Evolutionary conservation across 176 grass and related monocot genomes (phyloP).

Genomic region (Eleusine indica): DNA sequence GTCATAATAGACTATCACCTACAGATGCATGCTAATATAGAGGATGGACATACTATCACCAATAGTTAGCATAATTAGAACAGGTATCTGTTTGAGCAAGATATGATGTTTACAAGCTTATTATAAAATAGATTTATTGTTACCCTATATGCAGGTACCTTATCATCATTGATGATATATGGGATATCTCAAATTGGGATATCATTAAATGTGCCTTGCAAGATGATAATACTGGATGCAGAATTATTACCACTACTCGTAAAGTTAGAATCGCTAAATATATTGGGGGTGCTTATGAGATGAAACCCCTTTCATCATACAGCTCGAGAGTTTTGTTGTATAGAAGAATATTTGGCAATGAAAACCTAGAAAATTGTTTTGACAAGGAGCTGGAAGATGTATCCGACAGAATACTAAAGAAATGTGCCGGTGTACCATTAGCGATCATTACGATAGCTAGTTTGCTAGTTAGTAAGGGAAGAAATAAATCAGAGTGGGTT

Average conservation of each 20-base stretch:
- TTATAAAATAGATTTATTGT: not conserved
- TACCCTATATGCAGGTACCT: not conserved
- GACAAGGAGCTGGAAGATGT: not conserved
- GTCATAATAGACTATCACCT: no score
- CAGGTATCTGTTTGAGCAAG: not conserved
- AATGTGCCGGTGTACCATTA: conserved; percentile 26
- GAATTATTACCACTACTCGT: conserved; percentile 14
- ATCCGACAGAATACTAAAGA: conserved; percentile 1
- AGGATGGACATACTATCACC: not conserved
- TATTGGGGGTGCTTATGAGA: not conserved
- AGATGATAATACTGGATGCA: not conserved
- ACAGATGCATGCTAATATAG: no score
- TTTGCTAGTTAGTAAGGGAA: not conserved
- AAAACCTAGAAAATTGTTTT: not conserved
- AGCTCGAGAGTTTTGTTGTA: not conserved
- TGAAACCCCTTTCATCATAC: not conserved
- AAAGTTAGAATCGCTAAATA: not conserved
- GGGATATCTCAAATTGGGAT: not conserved
- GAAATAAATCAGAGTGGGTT: not conserved
- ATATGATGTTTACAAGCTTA: not conserved
- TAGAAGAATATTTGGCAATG: not conserved
- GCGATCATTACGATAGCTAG: conserved; percentile 23
- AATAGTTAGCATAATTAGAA: not conserved
- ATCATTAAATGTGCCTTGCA: not conserved
- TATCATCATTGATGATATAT: conserved; percentile 5